phyloP scores from a whole-genome alignment of 2,329 filamentous ascomycete genomes.

The Trichoderma aggressivum region DNA sequence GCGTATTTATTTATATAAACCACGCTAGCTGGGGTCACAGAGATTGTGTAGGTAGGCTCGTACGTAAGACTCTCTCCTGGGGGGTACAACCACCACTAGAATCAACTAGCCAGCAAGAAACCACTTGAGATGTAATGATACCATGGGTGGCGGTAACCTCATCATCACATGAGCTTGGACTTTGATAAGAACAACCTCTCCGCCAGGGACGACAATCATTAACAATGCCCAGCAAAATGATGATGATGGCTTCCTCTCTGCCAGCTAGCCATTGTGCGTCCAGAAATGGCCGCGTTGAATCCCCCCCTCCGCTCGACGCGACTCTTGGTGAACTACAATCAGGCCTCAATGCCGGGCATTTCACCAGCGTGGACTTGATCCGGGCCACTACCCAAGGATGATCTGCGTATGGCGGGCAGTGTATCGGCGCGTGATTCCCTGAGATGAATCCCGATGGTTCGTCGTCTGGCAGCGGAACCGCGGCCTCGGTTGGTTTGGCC shows the following conservation, averaged over 20 bases:
- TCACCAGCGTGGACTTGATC: conserved; percentile 36
- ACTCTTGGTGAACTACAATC: conserved; percentile 23
- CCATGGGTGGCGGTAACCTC: neutral
- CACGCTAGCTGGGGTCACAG: neutral
- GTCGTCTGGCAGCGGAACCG: neutral
- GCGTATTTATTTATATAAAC: neutral
- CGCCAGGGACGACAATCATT: neutral
- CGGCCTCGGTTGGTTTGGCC: neutral
- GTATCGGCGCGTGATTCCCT: conserved; percentile 50
- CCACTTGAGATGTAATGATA: neutral
- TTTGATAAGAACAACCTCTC: neutral
- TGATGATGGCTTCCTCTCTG: neutral
- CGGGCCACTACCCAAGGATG: conserved; percentile 54
- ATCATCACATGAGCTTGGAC: neutral
- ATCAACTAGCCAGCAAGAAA: neutral
- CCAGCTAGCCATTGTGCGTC: neutral
- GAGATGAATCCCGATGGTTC: neutral
- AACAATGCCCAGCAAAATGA: neutral
- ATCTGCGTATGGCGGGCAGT: conserved; percentile 61
- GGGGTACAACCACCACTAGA: neutral
- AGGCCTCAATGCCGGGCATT: conserved; percentile 25
- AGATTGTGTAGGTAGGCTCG: neutral
- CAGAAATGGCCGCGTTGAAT: neutral
- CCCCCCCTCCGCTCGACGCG: neutral
- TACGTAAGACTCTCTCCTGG: neutral